Percentiles rank a stretch among this genome's conserved stretches.
phyloP scores from a whole-genome alignment of 179 eudicot species.

The Beta lomatogona region DNA sequence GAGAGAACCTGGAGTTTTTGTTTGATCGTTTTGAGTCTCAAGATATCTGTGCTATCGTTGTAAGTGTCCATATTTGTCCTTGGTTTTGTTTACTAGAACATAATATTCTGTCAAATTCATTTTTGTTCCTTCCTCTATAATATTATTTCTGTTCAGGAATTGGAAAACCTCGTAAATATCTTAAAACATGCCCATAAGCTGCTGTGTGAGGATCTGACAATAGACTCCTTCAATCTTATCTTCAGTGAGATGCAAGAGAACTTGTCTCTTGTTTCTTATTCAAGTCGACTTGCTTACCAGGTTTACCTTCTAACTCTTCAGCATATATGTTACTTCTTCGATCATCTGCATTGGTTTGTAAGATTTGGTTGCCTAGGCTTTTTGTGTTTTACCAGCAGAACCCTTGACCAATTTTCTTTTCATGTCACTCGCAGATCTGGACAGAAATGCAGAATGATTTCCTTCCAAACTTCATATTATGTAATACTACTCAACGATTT shows the following conservation, averaged over 20 bases:
- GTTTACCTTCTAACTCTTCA: slow-evolving; percentile 33
- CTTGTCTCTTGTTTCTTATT: slow-evolving; percentile 87
- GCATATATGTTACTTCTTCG: neutral
- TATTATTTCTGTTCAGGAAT: slow-evolving; percentile 57
- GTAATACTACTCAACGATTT: slow-evolving; percentile 95
- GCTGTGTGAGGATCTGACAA: slow-evolving; percentile 66
- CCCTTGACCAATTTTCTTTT: slow-evolving; percentile 9
- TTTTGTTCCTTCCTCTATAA: slow-evolving; percentile 2
- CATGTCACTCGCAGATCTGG: slow-evolving; percentile 62
- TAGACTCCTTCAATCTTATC: slow-evolving; percentile 77
- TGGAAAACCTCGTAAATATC: slow-evolving; percentile 79
- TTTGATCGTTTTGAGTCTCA: slow-evolving; percentile 97
- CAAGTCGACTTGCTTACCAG: slow-evolving; percentile 97
- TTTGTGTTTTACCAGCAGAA: neutral
- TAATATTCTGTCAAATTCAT: neutral
- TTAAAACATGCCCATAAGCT: slow-evolving; percentile 81
- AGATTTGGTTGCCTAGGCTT: neutral
- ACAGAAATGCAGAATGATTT: slow-evolving; percentile 98
- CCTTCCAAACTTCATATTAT: slow-evolving; percentile 86
- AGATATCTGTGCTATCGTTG: slow-evolving; percentile 93
- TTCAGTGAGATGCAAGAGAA: slow-evolving; percentile 97
- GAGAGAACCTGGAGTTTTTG: slow-evolving; percentile 91
- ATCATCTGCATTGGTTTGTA: neutral
- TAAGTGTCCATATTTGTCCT: slow-evolving; percentile 38
- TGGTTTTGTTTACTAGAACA: slow-evolving; percentile 5